These are phyloP conservation scores for Pleurotus ostreatus DNA, from an alignment of 768 basidiomycete genomes.

Conservation along the genomic window DNA sequence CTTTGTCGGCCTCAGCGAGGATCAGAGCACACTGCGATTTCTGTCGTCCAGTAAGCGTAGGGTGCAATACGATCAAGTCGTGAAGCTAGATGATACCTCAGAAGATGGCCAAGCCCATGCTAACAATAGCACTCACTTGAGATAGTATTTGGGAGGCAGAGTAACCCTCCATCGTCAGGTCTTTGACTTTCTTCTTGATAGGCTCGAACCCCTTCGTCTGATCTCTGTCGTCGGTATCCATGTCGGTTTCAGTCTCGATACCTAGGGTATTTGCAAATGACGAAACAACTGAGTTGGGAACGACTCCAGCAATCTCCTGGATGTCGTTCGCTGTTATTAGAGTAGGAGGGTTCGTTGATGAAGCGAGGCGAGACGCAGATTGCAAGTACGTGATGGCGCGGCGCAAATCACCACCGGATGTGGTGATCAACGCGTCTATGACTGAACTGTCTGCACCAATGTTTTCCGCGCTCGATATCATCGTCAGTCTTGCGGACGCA, in stretches of 20 bases:
- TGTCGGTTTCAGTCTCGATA: constrained; percentile 52
- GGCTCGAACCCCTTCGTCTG: constrained; percentile 46
- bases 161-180: constrained; percentile 83
- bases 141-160: constrained; percentile 84
- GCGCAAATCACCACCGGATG: constrained; percentile 89
- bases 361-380: constrained; percentile 85
- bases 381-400: constrained; percentile 98
- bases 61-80: constrained; percentile 83
- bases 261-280: constrained; percentile 71
- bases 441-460: constrained; percentile 56
- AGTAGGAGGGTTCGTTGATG: constrained; percentile 66
- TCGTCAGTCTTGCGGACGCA: constrained; percentile 66
- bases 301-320: constrained; percentile 96
- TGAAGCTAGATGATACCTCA: constrained; percentile 60
- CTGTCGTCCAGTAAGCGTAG: constrained; percentile 71
- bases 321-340: constrained; percentile 76
- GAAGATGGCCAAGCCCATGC: not conserved
- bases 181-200: constrained; percentile 70
- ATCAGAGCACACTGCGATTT: constrained; percentile 79
- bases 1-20: constrained; percentile 95
- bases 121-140: constrained; percentile 56
- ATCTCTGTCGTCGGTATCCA: constrained; percentile 37
- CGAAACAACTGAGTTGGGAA: constrained; percentile 70
- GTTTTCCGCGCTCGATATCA: constrained; percentile 77
- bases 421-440: constrained; percentile 67